Conservation (phyloP, 1,284 basidiomycete genomes). For the Ceraceosorus guamensis region DNA sequence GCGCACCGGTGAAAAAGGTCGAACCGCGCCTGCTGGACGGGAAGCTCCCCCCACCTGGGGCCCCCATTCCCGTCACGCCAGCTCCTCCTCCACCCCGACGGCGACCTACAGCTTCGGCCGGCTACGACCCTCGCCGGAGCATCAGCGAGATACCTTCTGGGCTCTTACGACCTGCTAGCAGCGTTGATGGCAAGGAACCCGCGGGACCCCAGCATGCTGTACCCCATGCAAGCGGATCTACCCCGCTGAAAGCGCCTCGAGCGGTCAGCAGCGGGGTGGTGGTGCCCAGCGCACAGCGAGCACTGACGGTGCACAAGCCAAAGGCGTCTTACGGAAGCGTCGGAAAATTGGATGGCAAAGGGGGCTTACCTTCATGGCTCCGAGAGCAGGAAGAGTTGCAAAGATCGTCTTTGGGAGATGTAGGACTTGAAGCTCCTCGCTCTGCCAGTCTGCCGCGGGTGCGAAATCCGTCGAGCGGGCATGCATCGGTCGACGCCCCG, state of each 20-base stretch:
- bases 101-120: slow-evolving; percentile 12
- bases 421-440: neutral
- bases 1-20: slow-evolving; percentile 13
- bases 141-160: neutral
- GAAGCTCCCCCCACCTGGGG: slow-evolving; percentile 26
- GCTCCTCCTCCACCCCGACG: slow-evolving; percentile 23
- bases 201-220: neutral
- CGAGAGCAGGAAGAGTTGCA: slow-evolving; percentile 45
- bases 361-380: slow-evolving; percentile 37
- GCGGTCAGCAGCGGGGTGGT: neutral
- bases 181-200: slow-evolving; percentile 15
- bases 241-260: neutral
- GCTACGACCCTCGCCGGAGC: slow-evolving; percentile 8
- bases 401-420: slow-evolving; percentile 27
- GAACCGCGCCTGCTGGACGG: slow-evolving; percentile 36
- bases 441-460: too few species aligned
- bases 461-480: neutral
- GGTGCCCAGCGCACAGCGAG: neutral
- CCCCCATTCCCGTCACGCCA: slow-evolving; percentile 1
- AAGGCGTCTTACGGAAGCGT: slow-evolving; percentile 5
- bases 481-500: slow-evolving; percentile 18
- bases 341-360: slow-evolving; percentile 18
- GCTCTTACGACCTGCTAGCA: slow-evolving; percentile 16
- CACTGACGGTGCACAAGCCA: neutral
- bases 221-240: too few species aligned